phyloP scores from a whole-genome alignment of 2,329 filamentous ascomycete genomes.

The Alternaria sp. region DNA sequence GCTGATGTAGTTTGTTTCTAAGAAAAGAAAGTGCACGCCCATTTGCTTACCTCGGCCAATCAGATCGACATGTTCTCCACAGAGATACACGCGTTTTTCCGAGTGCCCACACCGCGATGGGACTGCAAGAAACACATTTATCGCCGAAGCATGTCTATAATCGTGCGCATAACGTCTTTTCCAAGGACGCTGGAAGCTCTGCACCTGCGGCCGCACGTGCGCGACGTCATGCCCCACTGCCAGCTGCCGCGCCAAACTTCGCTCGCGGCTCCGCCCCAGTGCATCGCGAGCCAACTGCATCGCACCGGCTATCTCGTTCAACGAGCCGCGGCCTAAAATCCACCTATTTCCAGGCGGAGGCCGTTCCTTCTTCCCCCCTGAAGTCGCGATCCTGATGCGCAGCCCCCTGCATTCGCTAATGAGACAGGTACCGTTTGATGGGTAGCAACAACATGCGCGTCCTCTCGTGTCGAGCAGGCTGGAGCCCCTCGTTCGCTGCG shows the following conservation, averaged over 20 bases:
- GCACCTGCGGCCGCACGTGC: not conserved
- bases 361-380: conserved; percentile 5
- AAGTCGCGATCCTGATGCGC: not conserved
- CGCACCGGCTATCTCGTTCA: not conserved
- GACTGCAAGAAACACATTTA: not conserved
- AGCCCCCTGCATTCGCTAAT: conserved; percentile 9
- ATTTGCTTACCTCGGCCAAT: not conserved
- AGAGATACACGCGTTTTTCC: not conserved
- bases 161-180: not conserved
- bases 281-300: not conserved
- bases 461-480: not conserved
- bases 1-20: not conserved
- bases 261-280: conserved; percentile 1
- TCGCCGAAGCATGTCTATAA: not conserved
- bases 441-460: conserved; percentile 1
- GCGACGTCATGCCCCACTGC: conserved; percentile 10
- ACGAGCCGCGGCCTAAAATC: not conserved
- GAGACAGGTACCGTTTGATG: conserved; percentile 11
- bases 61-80: not conserved
- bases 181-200: not conserved
- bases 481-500: not conserved
- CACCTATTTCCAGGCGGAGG: not conserved
- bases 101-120: not conserved
- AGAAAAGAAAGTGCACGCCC: not conserved
- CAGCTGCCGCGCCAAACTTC: not conserved